Evolutionary conservation across 306 rosid genomes (phyloP).

Genomic region (Quercus engelmannii): DNA sequence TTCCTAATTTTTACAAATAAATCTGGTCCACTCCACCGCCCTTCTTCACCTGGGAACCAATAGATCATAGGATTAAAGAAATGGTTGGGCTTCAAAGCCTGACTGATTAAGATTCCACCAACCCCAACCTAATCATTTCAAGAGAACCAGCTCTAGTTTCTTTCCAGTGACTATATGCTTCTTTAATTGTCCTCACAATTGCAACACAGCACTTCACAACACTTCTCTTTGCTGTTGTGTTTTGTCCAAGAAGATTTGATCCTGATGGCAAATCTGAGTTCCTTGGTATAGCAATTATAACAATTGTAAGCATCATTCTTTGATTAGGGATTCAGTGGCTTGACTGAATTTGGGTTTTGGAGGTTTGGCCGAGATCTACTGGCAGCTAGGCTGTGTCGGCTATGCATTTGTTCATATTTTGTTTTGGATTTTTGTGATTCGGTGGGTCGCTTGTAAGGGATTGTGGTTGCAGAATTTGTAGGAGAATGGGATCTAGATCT

Average conservation of each 20-base stretch:
- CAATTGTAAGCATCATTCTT: conserved; percentile 93
- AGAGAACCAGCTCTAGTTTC: conserved; percentile 93
- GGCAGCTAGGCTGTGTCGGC: too few species aligned
- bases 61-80: conserved; percentile 57
- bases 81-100: conserved; percentile 88
- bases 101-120: conserved; percentile 87
- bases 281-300: conserved; percentile 76
- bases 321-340: conserved; percentile 13
- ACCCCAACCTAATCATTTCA: conserved; percentile 92
- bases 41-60: too few species aligned
- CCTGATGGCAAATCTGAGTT: conserved; percentile 84
- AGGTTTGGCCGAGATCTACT: too few species aligned
- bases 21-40: too few species aligned
- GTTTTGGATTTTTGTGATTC: too few species aligned
- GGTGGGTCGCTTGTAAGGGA: too few species aligned
- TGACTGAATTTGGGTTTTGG: too few species aligned
- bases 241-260: conserved; percentile 96
- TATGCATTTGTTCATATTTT: too few species aligned
- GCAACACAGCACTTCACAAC: conserved; percentile 97
- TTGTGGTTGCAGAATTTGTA: too few species aligned
- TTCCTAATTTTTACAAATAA: too few species aligned
- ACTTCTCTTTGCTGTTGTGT: conserved; percentile 95
- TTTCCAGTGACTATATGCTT: conserved; percentile 78
- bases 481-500: too few species aligned
- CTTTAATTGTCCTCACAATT: conserved; percentile 85